Base-by-base conservation (phyloP, 305 asterid genomes). In the Euphrasia arctica region DNA sequence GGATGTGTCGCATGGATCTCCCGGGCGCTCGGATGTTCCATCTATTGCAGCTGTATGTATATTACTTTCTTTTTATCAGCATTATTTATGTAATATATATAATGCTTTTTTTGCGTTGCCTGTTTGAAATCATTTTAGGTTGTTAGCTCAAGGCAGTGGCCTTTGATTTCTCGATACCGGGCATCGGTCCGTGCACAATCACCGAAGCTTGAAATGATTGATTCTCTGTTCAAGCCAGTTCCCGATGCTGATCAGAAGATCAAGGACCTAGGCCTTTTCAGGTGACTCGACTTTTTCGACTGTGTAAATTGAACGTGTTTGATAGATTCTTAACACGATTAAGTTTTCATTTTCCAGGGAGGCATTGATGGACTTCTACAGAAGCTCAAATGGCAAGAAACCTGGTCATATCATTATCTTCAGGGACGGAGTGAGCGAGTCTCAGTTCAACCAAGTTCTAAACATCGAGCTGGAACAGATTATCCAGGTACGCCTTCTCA, bases 1-100 rank as follows among this genome's bases (percentile, higher is more conserved):
- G 97, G 97, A 90, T 58, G 97, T 90, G 5, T 90, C 97, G 7
- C 95, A 90, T 67, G 95, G 90, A 52, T 83, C 95, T 31, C 87
- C 92, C 32, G 95, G 96, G 49, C 84, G 79, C 10, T 65, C 85
- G 36, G 95, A 85, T 54, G 78, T 80, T 57, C 95, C 95, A 5
- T 90, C 95, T 43, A 75, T 85, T 70, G 92, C 95, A 45, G 95
- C 95, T 75, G 95, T 90, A 76, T 62, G 54, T 54, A 15, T 25
- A 25, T 25, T 25, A 25, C 27, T 25, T 25, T 25, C 27, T 25
- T 25, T 25, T 25, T 25, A 25, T 25, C 27, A 25, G 27, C 27
- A 25, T 25, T 25, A 25, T 47, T 47, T 14, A n/a, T 49, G 9
- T 49, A 13, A 18, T 52, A 2, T 54, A 18, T 6, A 3, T 48